phyloP scores from a whole-genome alignment of 371 early-diverging fungal genomes.

The Saksenaea vasiformis region DNA sequence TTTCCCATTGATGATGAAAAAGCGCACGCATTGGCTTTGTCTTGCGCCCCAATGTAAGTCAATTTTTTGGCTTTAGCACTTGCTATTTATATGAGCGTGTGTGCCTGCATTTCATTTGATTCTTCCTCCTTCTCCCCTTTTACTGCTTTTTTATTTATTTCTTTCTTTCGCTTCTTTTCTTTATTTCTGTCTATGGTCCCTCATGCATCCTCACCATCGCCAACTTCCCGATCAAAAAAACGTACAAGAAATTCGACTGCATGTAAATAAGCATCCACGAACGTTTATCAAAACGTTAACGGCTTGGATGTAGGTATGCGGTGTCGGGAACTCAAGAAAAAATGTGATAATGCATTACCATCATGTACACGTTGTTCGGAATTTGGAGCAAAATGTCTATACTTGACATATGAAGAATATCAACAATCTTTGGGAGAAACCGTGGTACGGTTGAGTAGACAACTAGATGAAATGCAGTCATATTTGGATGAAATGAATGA shows the following conservation, averaged over 20 bases:
- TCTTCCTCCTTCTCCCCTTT: background rate
- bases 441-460: background rate
- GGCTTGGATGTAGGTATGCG: constrained; percentile 9
- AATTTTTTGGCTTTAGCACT: constrained; percentile 1
- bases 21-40: background rate
- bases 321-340: constrained; percentile 12
- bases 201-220: background rate
- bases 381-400: constrained; percentile 9
- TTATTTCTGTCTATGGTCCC: background rate
- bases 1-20: background rate
- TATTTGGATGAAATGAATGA: background rate
- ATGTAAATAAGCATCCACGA: background rate
- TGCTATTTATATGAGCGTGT: constrained; percentile 6
- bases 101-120: background rate
- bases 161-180: background rate
- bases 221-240: background rate
- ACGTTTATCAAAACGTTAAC: constrained; percentile 2
- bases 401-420: constrained; percentile 8
- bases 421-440: constrained; percentile 8
- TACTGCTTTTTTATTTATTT: background rate
- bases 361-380: constrained; percentile 8
- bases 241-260: constrained; percentile 4
- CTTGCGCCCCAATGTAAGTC: background rate
- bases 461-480: constrained; percentile 5
- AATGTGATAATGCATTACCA: constrained; percentile 3